Evolutionary conservation across 495 filamentous ascomycete genomes (phyloP).

Genomic region (Halenospora varia): DNA sequence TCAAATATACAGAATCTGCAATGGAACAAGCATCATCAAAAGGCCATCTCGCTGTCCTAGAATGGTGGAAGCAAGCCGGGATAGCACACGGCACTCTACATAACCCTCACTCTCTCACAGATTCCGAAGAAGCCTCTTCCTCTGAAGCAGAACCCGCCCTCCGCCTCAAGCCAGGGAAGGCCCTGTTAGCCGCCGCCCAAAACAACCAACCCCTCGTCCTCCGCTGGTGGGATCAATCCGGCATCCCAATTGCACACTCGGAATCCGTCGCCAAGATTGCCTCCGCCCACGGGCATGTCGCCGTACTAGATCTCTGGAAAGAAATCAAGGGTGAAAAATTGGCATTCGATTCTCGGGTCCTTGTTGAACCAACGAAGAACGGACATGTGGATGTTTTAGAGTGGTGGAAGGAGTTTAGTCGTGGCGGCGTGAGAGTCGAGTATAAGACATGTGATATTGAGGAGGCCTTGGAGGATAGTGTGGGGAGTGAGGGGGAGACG

Average conservation of each 20-base stretch:
- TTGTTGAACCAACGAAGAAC: conserved; percentile 83
- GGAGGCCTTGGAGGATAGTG: conserved; percentile 84
- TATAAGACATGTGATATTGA: conserved; percentile 96
- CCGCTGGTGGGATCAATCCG: conserved; percentile 78
- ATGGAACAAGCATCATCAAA: conserved; percentile 81
- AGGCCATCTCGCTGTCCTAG: conserved; percentile 76
- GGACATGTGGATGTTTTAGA: conserved; percentile 79
- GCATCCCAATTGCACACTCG: conserved; percentile 67
- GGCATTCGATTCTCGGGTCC: conserved; percentile 82
- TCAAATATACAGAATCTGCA: conserved; percentile 80
- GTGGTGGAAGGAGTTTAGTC: conserved; percentile 73
- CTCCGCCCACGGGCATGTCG: conserved; percentile 79
- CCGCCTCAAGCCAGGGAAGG: conserved; percentile 72
- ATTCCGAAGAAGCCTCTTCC: conserved; percentile 23
- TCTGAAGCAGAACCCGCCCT: conserved; percentile 36
- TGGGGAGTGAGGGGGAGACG: conserved; percentile 60
- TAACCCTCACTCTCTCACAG: neutral
- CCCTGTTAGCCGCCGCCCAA: conserved; percentile 75
- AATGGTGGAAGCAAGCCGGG: conserved; percentile 81
- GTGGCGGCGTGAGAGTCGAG: conserved; percentile 58
- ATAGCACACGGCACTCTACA: conserved; percentile 28
- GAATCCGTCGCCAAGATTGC: conserved; percentile 80
- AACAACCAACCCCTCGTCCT: conserved; percentile 67
- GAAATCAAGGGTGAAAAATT: conserved; percentile 76
- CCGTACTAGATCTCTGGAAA: conserved; percentile 79